These are phyloP conservation scores for Edaphochlamys debaryana DNA, from an alignment of 139 green algal species.

Conservation along the genomic window DNA sequence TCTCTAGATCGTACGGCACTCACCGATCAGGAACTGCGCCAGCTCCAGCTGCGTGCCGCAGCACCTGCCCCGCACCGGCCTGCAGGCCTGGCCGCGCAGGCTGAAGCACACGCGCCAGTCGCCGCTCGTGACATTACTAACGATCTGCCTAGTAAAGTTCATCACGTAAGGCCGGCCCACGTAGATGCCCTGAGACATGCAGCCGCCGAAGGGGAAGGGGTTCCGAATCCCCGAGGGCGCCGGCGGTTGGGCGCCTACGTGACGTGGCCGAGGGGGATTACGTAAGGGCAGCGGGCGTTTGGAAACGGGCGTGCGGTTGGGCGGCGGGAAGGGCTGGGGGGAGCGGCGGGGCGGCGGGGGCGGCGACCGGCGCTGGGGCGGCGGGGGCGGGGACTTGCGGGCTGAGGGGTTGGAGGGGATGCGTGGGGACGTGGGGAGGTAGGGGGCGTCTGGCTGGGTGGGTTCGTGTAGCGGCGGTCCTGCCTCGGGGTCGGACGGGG, in stretches of 20 bases:
- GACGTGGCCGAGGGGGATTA: too few species aligned
- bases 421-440: too few species aligned
- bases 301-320: not conserved
- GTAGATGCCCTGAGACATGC: not conserved
- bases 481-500: too few species aligned
- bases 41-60: slow-evolving; percentile 4
- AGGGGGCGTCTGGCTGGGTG: too few species aligned
- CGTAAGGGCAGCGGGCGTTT: not conserved
- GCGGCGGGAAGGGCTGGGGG: too few species aligned
- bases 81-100: not conserved
- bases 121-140: not conserved
- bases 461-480: too few species aligned
- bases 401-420: too few species aligned
- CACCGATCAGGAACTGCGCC: slow-evolving; percentile 35
- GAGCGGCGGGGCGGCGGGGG: too few species aligned
- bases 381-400: too few species aligned
- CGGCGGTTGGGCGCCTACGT: too few species aligned
- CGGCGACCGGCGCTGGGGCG: too few species aligned
- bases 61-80: not conserved
- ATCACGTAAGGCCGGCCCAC: slow-evolving; percentile 8
- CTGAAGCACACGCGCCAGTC: slow-evolving; percentile 29
- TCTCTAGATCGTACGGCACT: too few species aligned
- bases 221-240: not conserved
- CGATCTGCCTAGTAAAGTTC: not conserved
- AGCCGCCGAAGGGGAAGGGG: slow-evolving; percentile 34